Evolutionary conservation across 306 rosid genomes (phyloP).

Genomic region (Vigna nakashimae): DNA sequence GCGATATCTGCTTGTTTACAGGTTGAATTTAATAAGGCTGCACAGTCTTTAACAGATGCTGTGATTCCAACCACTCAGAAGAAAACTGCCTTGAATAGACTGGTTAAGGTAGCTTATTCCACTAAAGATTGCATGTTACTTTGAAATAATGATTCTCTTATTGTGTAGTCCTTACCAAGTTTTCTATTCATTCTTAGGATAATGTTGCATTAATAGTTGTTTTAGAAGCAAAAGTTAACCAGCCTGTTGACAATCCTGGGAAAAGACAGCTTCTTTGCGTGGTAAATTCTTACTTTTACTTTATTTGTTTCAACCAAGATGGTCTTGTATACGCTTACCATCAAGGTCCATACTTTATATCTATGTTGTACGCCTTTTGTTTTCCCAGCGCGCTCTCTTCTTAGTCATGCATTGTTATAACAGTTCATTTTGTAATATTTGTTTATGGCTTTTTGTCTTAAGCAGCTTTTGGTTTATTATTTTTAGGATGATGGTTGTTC

Average conservation of each 20-base stretch:
- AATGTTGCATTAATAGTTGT: conserved; percentile 97
- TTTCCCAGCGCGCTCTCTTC: background rate
- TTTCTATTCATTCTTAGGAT: conserved; percentile 67
- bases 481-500: conserved; percentile 1
- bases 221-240: conserved; percentile 95
- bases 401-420: conserved; percentile 14
- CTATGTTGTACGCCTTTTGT: background rate
- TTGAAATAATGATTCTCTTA: background rate
- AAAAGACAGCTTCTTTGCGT: conserved; percentile 94
- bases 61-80: conserved; percentile 84
- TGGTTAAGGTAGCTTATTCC: conserved; percentile 67
- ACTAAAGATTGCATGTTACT: conserved; percentile 4
- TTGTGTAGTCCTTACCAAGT: conserved; percentile 31
- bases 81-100: conserved; percentile 89
- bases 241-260: conserved; percentile 80
- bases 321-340: background rate
- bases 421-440: conserved; percentile 10
- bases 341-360: conserved; percentile 8
- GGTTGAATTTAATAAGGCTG: conserved; percentile 99
- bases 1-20: conserved; percentile 52
- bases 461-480: background rate
- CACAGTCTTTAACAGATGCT: conserved; percentile 95
- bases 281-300: conserved; percentile 57
- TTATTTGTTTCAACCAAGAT: conserved; percentile 10
- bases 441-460: background rate